Conservation (phyloP, 441 rosid species). For the Codiaeum variegatum region DNA sequence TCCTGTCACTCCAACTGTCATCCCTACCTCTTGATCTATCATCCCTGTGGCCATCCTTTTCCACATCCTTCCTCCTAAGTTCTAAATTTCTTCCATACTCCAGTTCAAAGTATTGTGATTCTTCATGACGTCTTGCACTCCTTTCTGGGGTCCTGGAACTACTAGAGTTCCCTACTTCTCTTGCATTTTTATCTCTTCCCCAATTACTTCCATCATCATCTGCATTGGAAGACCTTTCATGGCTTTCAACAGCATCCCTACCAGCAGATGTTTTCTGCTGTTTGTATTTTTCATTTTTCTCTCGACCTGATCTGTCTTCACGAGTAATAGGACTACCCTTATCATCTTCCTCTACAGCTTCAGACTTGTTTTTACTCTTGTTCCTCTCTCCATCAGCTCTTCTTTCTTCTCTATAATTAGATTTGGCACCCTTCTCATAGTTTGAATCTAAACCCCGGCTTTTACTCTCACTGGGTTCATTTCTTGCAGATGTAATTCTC, state of each 20-base stretch:
- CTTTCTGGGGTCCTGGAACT: slow-evolving; percentile 81
- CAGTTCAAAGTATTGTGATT: slow-evolving; percentile 50
- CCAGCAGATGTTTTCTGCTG: slow-evolving; percentile 50
- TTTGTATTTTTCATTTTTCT: slow-evolving; percentile 51
- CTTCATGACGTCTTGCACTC: slow-evolving; percentile 60
- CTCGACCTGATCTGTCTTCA: slow-evolving; percentile 52
- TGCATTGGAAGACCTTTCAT: slow-evolving; percentile 44
- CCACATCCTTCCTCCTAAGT: slow-evolving; percentile 43
- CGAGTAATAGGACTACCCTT: slow-evolving; percentile 50
- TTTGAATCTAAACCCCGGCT: slow-evolving; percentile 42
- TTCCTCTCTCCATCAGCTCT: slow-evolving; percentile 49
- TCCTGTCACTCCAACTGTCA: slow-evolving; percentile 66
- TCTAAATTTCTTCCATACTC: slow-evolving; percentile 53
- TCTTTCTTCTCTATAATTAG: slow-evolving; percentile 55
- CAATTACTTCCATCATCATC: slow-evolving; percentile 60
- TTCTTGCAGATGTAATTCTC: slow-evolving; percentile 40
- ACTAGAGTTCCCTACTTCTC: slow-evolving; percentile 50
- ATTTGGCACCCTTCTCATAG: slow-evolving; percentile 56
- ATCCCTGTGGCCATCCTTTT: slow-evolving; percentile 54
- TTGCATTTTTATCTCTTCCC: slow-evolving; percentile 46
- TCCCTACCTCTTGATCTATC: slow-evolving; percentile 69
- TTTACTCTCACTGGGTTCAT: slow-evolving; percentile 58
- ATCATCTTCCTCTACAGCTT: slow-evolving; percentile 59
- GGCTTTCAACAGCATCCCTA: slow-evolving; percentile 49
- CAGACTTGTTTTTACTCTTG: slow-evolving; percentile 52